Conservation (phyloP, 2,329 filamentous ascomycete species). For the Talaromyces atroroseus region DNA sequence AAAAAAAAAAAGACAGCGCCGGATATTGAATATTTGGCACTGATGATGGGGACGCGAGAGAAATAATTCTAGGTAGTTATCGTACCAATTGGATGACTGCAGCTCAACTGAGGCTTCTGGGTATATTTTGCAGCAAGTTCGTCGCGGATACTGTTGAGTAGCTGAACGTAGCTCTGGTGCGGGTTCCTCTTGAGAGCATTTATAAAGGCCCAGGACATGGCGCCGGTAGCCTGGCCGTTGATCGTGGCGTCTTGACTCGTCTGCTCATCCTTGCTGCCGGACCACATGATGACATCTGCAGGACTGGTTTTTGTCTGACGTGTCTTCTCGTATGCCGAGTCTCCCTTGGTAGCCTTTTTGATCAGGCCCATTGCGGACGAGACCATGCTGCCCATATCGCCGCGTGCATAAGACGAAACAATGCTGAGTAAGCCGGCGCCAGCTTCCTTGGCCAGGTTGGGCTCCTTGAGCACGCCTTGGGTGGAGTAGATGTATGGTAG, state of each 20-base stretch:
- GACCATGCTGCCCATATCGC: conserved; percentile 77
- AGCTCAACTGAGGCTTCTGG: conserved; percentile 94
- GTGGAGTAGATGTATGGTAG: conserved; percentile 64
- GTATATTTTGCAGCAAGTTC: conserved; percentile 79
- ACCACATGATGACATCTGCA: conserved; percentile 97
- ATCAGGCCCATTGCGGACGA: conserved; percentile 75
- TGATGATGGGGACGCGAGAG: neutral
- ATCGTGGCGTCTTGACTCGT: conserved; percentile 93
- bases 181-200: conserved; percentile 84
- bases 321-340: conserved; percentile 72
- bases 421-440: conserved; percentile 60
- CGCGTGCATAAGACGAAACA: conserved; percentile 72
- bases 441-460: conserved; percentile 62
- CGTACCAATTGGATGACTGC: conserved; percentile 91
- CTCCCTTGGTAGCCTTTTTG: conserved; percentile 78
- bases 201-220: conserved; percentile 98
- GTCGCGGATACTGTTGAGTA: conserved; percentile 92
- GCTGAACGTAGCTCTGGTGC: conserved; percentile 90
- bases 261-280: conserved; percentile 90
- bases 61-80: conserved; percentile 5
- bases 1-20: neutral
- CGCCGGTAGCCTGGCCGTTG: conserved; percentile 80
- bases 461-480: conserved; percentile 63
- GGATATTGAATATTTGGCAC: neutral
- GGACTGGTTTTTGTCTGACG: conserved; percentile 86